Evolutionary conservation across 768 basidiomycete species (phyloP).

Genomic region (Tulasnella sp.): DNA sequence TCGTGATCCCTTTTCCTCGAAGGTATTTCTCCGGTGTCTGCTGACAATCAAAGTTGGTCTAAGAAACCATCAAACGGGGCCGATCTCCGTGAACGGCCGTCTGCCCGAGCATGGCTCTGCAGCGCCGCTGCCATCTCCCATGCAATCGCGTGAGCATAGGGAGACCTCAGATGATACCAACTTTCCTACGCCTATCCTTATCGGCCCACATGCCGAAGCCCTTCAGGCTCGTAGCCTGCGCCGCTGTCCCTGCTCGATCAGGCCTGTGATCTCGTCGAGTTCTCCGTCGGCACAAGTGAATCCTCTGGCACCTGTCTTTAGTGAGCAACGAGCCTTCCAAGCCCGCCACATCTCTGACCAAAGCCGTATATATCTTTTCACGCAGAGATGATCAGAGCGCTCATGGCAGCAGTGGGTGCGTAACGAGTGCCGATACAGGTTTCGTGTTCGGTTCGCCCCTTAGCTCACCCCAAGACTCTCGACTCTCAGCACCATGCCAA

Average conservation of each 20-base stretch:
- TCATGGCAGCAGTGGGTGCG: background rate
- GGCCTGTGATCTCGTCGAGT: background rate
- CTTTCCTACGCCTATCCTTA: too few species aligned
- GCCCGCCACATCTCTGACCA: background rate
- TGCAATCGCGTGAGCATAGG: background rate
- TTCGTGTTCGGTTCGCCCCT: background rate
- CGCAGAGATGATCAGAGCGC: background rate
- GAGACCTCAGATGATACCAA: too few species aligned
- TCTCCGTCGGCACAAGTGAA: background rate
- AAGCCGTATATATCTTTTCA: background rate
- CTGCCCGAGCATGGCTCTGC: too few species aligned
- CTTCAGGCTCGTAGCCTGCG: background rate
- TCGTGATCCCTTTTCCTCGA: too few species aligned
- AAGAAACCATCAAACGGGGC: too few species aligned
- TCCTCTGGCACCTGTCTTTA: background rate
- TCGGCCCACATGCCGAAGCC: background rate
- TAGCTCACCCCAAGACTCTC: background rate
- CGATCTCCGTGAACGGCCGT: too few species aligned
- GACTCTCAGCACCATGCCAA: background rate
- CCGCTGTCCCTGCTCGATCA: background rate
- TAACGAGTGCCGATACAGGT: background rate
- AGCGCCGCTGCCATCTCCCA: too few species aligned
- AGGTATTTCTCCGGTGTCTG: too few species aligned
- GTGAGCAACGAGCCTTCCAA: background rate
- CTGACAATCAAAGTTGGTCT: too few species aligned